A percentile compares a stretch with the other conserved stretches of the same genome.
Conservation (phyloP, 495 filamentous ascomycete species). For the Pseudoneurospora amorphoporcata region DNA sequence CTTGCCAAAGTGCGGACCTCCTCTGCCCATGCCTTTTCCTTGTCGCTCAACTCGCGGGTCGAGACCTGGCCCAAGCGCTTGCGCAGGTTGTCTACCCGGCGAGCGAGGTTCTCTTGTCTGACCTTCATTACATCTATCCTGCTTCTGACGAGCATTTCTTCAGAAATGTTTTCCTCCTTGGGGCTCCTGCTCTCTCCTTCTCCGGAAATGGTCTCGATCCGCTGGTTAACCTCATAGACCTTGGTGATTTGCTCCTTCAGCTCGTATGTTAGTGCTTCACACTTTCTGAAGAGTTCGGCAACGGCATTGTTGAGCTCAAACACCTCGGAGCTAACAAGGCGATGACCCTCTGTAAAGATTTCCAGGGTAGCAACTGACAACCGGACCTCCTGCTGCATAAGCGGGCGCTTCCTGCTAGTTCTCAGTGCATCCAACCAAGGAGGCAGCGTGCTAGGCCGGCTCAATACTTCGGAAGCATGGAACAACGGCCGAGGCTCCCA, state of each 20-base stretch:
- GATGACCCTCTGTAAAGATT: constrained; percentile 66
- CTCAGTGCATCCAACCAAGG: constrained; percentile 51
- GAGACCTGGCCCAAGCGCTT: constrained; percentile 48
- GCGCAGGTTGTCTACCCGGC: constrained; percentile 53
- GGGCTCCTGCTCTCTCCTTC: constrained; percentile 38
- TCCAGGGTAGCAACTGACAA: constrained; percentile 67
- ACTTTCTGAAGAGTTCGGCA: constrained; percentile 71
- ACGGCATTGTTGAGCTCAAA: constrained; percentile 60
- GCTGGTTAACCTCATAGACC: constrained; percentile 53
- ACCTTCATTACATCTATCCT: constrained; percentile 50
- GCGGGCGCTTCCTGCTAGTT: constrained; percentile 45
- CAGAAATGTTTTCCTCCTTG: constrained; percentile 29
- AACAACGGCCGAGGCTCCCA: constrained; percentile 56
- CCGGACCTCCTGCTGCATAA: constrained; percentile 60
- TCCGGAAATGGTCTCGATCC: constrained; percentile 56
- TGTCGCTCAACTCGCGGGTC: constrained; percentile 59
- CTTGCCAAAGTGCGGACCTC: constrained; percentile 47
- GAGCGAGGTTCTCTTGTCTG: constrained; percentile 47
- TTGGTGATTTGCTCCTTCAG: constrained; percentile 60
- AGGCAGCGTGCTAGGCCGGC: constrained; percentile 46
- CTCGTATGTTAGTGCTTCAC: constrained; percentile 61
- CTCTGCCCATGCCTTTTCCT: constrained; percentile 55
- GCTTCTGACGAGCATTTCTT: constrained; percentile 45
- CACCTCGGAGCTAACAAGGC: constrained; percentile 63
- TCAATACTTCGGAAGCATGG: constrained; percentile 57